Evolutionary conservation across 164 flowering plant genomes (phyloP).

Genomic region (Vitis rupestris): DNA sequence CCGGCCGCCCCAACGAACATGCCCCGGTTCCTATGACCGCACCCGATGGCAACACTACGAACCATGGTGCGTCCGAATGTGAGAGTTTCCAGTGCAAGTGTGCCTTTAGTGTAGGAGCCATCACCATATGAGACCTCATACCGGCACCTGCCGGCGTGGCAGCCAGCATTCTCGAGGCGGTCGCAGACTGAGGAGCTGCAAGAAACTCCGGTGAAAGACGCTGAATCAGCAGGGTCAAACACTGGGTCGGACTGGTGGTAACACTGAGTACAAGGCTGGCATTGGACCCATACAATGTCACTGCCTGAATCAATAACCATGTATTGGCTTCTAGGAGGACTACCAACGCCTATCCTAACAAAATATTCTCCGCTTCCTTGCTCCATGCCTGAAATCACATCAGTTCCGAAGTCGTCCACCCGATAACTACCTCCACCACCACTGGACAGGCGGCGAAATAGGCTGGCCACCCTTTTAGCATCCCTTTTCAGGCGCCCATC

Average conservation of each 20-base stretch:
- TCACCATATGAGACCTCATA: constrained; percentile 75
- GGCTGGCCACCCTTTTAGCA: constrained; percentile 34
- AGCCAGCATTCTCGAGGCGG: constrained; percentile 50
- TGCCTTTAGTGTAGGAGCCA: constrained; percentile 70
- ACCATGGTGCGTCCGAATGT: constrained; percentile 50
- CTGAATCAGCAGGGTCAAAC: constrained; percentile 71
- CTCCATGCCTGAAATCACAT: constrained; percentile 88
- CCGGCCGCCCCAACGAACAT: constrained; percentile 94
- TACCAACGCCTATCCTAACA: constrained; percentile 85
- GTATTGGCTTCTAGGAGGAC: constrained; percentile 72
- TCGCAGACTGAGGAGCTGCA: constrained; percentile 58
- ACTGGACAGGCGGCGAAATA: constrained; percentile 34
- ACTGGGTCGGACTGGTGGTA: constrained; percentile 86
- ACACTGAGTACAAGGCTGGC: constrained; percentile 76
- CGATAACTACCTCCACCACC: constrained; percentile 18
- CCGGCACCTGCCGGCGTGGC: constrained; percentile 60
- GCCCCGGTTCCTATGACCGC: constrained; percentile 85
- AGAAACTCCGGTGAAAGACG: constrained; percentile 59
- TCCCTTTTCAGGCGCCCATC: constrained; percentile 54
- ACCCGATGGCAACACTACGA: constrained; percentile 76
- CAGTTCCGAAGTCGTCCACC: constrained; percentile 67
- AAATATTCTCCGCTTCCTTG: constrained; percentile 93
- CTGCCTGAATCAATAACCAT: constrained; percentile 89
- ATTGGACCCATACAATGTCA: constrained; percentile 91
- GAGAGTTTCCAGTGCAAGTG: constrained; percentile 57